phyloP scores from a whole-genome alignment of 768 basidiomycete genomes.

The Stropharia rugosoannulata region DNA sequence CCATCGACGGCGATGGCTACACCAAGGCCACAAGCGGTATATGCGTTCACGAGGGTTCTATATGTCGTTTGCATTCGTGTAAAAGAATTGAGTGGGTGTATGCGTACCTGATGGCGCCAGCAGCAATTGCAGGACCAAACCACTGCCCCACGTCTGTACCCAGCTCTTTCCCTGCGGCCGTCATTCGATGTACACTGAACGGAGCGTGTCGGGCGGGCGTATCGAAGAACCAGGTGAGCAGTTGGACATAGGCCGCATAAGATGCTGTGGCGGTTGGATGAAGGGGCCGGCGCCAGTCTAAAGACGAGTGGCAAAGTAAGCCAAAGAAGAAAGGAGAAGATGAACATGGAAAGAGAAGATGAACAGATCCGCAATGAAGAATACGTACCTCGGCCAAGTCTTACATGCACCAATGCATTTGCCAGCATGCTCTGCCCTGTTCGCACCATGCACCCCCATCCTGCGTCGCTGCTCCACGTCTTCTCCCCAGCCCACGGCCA shows the following conservation, averaged over 20 bases:
- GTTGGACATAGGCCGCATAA: constrained; percentile 87
- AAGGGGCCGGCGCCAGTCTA: constrained; percentile 85
- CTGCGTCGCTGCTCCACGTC: background rate
- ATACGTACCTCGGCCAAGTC: background rate
- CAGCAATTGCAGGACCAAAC: constrained; percentile 98
- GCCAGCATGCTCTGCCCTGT: background rate
- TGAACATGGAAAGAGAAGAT: background rate
- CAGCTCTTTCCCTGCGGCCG: constrained; percentile 90
- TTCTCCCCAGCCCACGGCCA: background rate
- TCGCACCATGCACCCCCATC: background rate
- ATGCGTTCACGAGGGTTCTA: constrained; percentile 75
- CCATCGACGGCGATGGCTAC: constrained; percentile 84
- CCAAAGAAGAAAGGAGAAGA: background rate
- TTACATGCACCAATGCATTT: background rate
- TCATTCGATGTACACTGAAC: constrained; percentile 96
- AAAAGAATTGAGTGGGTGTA: background rate
- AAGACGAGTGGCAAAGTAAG: no score
- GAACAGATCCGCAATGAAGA: background rate
- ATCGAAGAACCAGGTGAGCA: constrained; percentile 96
- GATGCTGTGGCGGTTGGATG: constrained; percentile 54
- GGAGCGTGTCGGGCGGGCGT: constrained; percentile 81
- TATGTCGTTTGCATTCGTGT: background rate
- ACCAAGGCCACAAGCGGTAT: constrained; percentile 76
- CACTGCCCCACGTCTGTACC: constrained; percentile 96
- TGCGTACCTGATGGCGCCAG: constrained; percentile 87